Base-by-base conservation (phyloP, 768 basidiomycete genomes). In the Rhodosporidiobolus sp. region DNA sequence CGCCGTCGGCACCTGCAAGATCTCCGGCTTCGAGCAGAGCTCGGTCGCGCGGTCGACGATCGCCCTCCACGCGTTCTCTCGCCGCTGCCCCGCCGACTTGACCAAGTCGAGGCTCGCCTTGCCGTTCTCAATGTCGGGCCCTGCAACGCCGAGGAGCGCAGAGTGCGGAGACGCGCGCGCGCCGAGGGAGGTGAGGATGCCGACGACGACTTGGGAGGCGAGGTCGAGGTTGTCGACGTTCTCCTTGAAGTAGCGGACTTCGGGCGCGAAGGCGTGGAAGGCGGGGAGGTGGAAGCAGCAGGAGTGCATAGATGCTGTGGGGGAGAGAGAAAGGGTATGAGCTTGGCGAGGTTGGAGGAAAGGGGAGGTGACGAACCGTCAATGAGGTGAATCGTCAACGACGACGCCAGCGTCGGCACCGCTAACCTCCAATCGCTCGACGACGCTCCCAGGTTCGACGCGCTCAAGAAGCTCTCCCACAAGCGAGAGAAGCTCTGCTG, bases 231-330 rank as follows among this genome's bases (percentile, higher is more conserved):
- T n/a, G 52, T 72, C 57, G 28, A 72, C 10, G 45, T 67, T 57
- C 38, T 50, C 22, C 26, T 72, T 71, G 66, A 65, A 64, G 45
- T 35, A 65, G 9, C 22, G 19, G 34, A 75, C 45, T 10, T 52
- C 38, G 34, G 57, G 63, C 20, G 53, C 38, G 46, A 75, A 71
- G 63, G 67, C 28, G 49, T 75, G 62, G 43, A 75, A 75, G 0
- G 74, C 74, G 35, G 74, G 74, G 11, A 75, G 74, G 59, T 75
- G 70, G 54, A 65, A 71, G 63, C 74, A 75, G 64, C 74, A 75
- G 10, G 69, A 71, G 49, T 67, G 59, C 69, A 67, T 74, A 35
- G 73, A 74, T 9, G 73, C 73, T 74, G 65, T 17, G 3, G 8
- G 3, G 2, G 45, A 14, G 19, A 3, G 10, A 20, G 17, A 6